Evolutionary conservation across 495 filamentous ascomycete genomes (phyloP), one percentile per base, ranked within the genome.

Genomic region (Pyrenula aspistea): DNA sequence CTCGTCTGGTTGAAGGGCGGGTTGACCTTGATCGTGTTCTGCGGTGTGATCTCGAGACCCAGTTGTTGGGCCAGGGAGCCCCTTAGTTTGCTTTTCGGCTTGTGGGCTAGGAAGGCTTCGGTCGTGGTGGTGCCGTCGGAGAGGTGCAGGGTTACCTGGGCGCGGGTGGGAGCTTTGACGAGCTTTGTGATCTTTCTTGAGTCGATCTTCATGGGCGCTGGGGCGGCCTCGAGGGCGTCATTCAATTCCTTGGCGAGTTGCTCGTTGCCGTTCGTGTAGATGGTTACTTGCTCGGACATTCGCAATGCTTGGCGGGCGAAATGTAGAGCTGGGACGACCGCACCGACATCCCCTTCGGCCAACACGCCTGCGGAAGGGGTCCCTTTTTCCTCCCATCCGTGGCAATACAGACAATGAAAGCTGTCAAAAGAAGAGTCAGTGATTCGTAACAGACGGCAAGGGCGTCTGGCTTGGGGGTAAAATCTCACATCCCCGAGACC

Each of bases 361-460:
- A 77, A 62, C 15, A 74, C 55, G 12, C 67, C 73, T 1, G 62
- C 66, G 2, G 61, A 65, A 2, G 57, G 10, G 22, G 55, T 55
- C n/a, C 65, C 67, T 12, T 62, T 60, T 47, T 74, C 66, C 60
- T 80, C 73, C 59, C 68, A 76, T 12, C 73, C 73, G 56, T 75
- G 60, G 56, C 69, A 77, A 65, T 75, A 77, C 2, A 80, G 67
- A 55, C 72, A 77, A 57, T 74, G 74, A 55, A 67, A 76, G 20
- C 68, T 77, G 25, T 57, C 23, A 53, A 36, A 22, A 53, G 20
- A 0, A 58, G 49, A n/a, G 48, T 53, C 54, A 53, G 22, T 51
- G 24, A 0, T 23, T 49, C n/a, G n/a, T n/a, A n/a, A n/a, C n/a
- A n/a, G n/a, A n/a, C n/a, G n/a, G n/a, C 21, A 61, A 60, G 12